Conservation (phyloP, 768 basidiomycete genomes). For the Phaffia tasmanica region DNA sequence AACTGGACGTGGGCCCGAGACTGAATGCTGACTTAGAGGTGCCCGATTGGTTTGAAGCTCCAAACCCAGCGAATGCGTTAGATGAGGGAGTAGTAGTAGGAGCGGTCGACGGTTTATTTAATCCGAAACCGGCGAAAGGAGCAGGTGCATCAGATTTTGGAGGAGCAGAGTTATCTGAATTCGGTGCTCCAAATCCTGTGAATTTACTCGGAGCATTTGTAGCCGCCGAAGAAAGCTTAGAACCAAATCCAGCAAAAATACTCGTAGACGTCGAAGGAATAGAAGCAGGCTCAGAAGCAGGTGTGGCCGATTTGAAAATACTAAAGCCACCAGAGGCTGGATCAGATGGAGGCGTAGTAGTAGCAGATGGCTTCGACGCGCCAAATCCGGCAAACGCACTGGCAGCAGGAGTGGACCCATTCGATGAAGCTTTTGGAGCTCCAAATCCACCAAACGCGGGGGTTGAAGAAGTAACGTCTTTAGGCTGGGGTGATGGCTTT, state of each 20-base stretch:
- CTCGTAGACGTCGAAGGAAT: too few species aligned
- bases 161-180: too few species aligned
- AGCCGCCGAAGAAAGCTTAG: too few species aligned
- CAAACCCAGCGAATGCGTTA: conserved; percentile 4
- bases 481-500: not conserved
- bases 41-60: not conserved
- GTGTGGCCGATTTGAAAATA: not conserved
- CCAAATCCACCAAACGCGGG: conserved; percentile 4
- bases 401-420: not conserved
- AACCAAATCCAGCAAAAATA: too few species aligned
- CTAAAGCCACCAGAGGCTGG: conserved; percentile 2
- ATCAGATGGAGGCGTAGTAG: not conserved
- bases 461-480: not conserved
- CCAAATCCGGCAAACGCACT: not conserved
- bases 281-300: too few species aligned
- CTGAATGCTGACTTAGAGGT: not conserved
- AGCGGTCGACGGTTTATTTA: conserved; percentile 1
- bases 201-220: too few species aligned
- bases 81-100: not conserved
- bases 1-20: not conserved
- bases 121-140: conserved; percentile 16
- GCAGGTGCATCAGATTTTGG: too few species aligned
- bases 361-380: conserved; percentile 6
- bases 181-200: too few species aligned
- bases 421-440: not conserved